A percentile compares a stretch with the other conserved stretches of the same genome.
These are phyloP conservation scores for Plasmodium yoelii DNA, from an alignment of 169 alveolate genomes.

Conservation along the genomic window DNA sequence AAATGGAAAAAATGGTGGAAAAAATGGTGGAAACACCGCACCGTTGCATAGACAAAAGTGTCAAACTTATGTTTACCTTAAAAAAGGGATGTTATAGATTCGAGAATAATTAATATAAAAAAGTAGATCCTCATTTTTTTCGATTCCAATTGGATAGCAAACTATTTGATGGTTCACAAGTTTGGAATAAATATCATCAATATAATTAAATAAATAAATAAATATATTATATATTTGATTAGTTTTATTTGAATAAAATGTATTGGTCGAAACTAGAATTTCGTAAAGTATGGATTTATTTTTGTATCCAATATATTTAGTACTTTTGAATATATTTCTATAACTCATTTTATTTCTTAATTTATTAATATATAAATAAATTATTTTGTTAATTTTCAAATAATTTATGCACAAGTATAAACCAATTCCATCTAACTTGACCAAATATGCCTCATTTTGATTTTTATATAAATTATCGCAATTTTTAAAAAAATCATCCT, in stretches of 20 bases:
- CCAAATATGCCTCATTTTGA: neutral
- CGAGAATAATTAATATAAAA: conserved; percentile 26
- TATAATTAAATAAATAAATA: conserved; percentile 41
- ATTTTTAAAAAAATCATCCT: neutral
- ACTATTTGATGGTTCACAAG: neutral
- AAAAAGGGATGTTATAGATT: conserved; percentile 16
- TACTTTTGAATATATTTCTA: neutral
- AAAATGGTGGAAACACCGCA: too few species aligned
- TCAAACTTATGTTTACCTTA: too few species aligned
- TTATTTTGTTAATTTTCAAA: neutral
- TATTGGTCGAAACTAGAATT: conserved; percentile 27
- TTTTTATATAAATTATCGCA: neutral
- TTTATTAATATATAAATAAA: neutral
- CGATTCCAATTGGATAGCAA: neutral
- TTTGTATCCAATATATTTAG: neutral
- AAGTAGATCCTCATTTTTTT: conserved; percentile 14
- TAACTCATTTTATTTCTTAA: neutral
- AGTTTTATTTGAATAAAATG: conserved; percentile 9
- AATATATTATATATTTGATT: conserved; percentile 18
- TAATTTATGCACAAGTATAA: conserved; percentile 1
- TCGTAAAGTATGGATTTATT: conserved; percentile 38
- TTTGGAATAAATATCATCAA: conserved; percentile 34
- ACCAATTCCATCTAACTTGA: conserved; percentile 3
- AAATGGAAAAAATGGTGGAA: too few species aligned
- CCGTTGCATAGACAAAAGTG: too few species aligned